phyloP scores from a whole-genome alignment of 768 basidiomycete genomes.

The Boletus fagicola region DNA sequence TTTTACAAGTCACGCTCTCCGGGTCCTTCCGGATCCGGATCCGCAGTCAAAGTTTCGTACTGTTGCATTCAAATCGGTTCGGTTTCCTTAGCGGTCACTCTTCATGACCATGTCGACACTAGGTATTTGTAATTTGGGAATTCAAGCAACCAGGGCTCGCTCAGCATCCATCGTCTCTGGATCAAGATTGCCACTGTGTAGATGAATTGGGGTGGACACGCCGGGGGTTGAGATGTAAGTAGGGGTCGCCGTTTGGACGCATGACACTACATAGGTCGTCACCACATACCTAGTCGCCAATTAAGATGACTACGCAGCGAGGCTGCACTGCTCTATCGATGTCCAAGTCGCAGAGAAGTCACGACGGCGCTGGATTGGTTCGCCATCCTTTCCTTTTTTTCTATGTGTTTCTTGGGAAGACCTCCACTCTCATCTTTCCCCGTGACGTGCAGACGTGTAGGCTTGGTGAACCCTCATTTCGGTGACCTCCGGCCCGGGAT shows the following conservation, averaged over 20 bases:
- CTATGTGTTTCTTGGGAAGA: neutral
- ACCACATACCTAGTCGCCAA: no score
- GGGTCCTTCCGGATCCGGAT: conserved; percentile 6
- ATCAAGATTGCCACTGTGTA: neutral
- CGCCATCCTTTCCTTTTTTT: neutral
- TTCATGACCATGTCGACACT: neutral
- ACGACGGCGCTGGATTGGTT: neutral
- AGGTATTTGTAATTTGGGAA: conserved; percentile 5
- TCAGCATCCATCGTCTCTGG: neutral
- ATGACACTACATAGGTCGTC: neutral
- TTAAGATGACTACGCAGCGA: neutral
- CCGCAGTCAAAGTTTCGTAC: conserved; percentile 1
- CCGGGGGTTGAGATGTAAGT: neutral
- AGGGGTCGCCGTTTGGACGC: neutral
- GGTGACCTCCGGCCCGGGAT: conserved; percentile 1
- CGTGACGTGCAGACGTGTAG: neutral
- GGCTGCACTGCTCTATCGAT: neutral
- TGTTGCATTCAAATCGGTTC: neutral
- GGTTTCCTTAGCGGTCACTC: neutral
- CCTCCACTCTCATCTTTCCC: neutral
- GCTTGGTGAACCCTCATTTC: neutral
- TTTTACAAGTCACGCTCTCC: neutral
- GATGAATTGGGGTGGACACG: neutral
- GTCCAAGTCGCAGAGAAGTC: neutral
- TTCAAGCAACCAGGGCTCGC: neutral